Evolutionary conservation across 805 yeast genomes (phyloP).

Genomic region (Ogataea philodendri): DNA sequence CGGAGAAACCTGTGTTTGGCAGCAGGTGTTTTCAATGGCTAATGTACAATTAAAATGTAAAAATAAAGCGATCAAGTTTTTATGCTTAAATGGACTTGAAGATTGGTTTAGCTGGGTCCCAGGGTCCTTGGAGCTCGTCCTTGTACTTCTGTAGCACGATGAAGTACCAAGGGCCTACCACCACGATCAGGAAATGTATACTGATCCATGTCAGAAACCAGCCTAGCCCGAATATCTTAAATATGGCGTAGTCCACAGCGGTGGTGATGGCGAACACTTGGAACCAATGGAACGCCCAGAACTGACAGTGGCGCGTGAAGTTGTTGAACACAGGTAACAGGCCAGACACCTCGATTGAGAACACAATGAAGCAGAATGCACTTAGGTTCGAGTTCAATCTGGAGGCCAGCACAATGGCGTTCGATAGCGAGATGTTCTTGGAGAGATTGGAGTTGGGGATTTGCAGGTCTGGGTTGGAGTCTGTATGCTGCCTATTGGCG

Average conservation of each 20-base stretch:
- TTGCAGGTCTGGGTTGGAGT: constrained; percentile 21
- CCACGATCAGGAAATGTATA: constrained; percentile 45
- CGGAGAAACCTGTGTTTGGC: constrained; percentile 88
- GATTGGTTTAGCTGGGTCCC: constrained; percentile 85
- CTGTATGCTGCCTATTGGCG: constrained; percentile 13
- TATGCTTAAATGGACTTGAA: constrained; percentile 35
- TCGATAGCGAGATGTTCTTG: constrained; percentile 79
- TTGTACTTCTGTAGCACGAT: constrained; percentile 72
- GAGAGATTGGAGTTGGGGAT: constrained; percentile 54
- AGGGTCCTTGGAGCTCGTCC: constrained; percentile 86
- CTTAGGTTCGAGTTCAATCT: constrained; percentile 68
- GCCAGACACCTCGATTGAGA: constrained; percentile 68
- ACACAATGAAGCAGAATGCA: constrained; percentile 81
- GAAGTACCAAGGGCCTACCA: constrained; percentile 69
- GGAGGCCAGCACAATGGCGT: constrained; percentile 89
- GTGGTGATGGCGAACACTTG: constrained; percentile 30
- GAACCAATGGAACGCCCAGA: constrained; percentile 33
- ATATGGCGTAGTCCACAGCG: constrained; percentile 35
- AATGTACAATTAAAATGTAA: constrained; percentile 16
- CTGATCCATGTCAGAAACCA: constrained; percentile 49
- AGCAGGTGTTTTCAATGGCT: constrained; percentile 77
- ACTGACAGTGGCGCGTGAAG: constrained; percentile 47
- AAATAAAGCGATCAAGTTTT: constrained; percentile 3
- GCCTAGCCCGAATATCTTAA: constrained; percentile 39
- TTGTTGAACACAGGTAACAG: constrained; percentile 69